Evolutionary conservation across 768 basidiomycete species (phyloP).

Genomic region (Podaxis sp.): DNA sequence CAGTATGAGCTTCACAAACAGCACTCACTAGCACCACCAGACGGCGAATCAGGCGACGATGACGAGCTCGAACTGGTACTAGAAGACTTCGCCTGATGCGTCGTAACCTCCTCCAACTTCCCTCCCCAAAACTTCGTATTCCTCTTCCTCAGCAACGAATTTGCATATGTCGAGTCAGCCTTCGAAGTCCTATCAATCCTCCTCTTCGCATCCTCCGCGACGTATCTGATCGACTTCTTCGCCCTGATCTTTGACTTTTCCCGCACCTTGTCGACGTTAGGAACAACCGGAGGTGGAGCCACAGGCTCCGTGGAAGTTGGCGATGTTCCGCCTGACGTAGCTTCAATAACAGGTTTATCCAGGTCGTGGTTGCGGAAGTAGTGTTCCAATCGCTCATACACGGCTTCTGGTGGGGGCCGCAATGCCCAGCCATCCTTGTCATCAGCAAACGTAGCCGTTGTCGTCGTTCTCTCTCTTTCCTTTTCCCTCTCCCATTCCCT

Average conservation of each 20-base stretch:
- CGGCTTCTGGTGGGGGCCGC: constrained; percentile 87
- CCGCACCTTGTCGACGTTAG: constrained; percentile 21
- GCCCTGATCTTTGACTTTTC: constrained; percentile 47
- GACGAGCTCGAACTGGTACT: constrained; percentile 27
- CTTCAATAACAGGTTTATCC: constrained; percentile 93
- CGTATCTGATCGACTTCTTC: constrained; percentile 90
- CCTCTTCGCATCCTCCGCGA: constrained; percentile 85
- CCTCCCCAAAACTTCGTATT: constrained; percentile 97
- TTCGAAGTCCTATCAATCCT: constrained; percentile 67
- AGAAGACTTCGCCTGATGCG: constrained; percentile 53
- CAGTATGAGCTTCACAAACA: constrained; percentile 7
- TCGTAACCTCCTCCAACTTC: constrained; percentile 87
- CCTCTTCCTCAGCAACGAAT: constrained; percentile 59
- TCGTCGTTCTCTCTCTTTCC: neutral
- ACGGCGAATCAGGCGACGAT: constrained; percentile 49
- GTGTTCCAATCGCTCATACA: constrained; percentile 87
- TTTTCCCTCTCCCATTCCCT: constrained; percentile 5
- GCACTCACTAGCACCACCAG: constrained; percentile 64
- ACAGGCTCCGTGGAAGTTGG: constrained; percentile 61
- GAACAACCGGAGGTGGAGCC: constrained; percentile 31
- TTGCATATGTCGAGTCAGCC: constrained; percentile 43
- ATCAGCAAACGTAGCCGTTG: constrained; percentile 50
- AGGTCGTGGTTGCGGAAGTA: constrained; percentile 97
- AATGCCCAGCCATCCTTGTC: constrained; percentile 76
- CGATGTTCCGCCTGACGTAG: constrained; percentile 72